Evolutionary conservation across 208 protist genomes (phyloP), one percentile per base, ranked within the genome.

Genomic region (Trypanosoma congolense): DNA sequence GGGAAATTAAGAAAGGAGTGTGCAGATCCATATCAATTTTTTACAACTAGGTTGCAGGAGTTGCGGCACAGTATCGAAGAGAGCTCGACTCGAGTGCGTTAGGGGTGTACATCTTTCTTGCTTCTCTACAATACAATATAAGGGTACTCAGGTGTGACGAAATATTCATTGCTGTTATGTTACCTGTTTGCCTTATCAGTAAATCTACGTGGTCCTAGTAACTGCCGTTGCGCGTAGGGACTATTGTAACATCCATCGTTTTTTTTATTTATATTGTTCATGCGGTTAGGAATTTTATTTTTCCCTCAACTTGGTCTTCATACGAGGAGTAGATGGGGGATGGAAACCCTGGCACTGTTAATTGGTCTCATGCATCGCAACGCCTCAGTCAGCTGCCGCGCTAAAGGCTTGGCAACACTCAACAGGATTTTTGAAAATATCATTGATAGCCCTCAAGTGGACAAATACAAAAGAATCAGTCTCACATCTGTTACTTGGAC

Each of bases 1-100:
- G 86, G 86, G 16, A 81, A 81, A 64, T 67, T 93, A 51, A 73
- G 86, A 24, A 75, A 85, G 54, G 80, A 88, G 38, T 89, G 82
- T 57, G 61, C 70, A 19, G 81, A 93, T 41, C 76, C 79, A 26
- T 90, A 83, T 65, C 50, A 75, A 26, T 80, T 79, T 64, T 69
- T 92, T 41, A 77, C 74, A 21, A 55, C 70, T 19, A 72, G 71
- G 42, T 52, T 80, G 9, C 44, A 60, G 40, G 51, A 59, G 45
- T 43, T 70, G 26, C 49, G 56, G 14, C 59, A 58, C 12, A 45
- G 22, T 21, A 36, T 69, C 16, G 50, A 64, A 41, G 31, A 59
- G n/a, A 33, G 22, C 18, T 19, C 59, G 24, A 21, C 30, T n/a
- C n/a, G n/a, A n/a, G n/a, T n/a, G n/a, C n/a, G n/a, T n/a, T n/a